Conservation (phyloP, 148 eudicot species). For the Cornus controversa region DNA sequence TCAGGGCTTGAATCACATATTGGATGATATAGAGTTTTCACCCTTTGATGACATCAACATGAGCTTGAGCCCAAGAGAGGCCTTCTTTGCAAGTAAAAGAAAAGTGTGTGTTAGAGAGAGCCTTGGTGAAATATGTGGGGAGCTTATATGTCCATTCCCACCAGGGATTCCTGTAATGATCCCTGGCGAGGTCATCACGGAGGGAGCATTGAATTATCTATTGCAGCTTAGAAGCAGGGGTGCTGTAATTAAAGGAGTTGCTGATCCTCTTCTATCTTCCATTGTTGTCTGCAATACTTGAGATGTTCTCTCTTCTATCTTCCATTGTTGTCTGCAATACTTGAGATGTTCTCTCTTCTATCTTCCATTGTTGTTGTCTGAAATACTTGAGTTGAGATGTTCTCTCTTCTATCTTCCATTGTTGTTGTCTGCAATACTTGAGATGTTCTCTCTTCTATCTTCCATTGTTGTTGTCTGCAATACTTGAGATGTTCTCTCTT, state of each 20-base stretch:
- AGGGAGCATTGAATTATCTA: conserved; percentile 34
- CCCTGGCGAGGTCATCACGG: conserved; percentile 65
- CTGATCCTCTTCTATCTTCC: conserved; percentile 52
- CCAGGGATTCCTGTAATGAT: conserved; percentile 71
- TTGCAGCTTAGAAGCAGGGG: conserved; percentile 41
- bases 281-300: conserved; percentile 46
- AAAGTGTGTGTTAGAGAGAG: conserved; percentile 45
- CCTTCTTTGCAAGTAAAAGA: conserved; percentile 62
- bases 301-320: conserved; percentile 35
- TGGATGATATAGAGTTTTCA: background rate
- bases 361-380: too few species aligned
- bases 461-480: too few species aligned
- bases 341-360: background rate
- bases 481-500: too few species aligned
- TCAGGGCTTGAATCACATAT: background rate
- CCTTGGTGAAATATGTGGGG: conserved; percentile 70
- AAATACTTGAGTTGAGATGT: too few species aligned
- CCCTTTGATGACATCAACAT: conserved; percentile 33
- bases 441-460: too few species aligned
- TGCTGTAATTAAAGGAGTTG: conserved; percentile 54
- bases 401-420: too few species aligned
- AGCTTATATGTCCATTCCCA: conserved; percentile 81
- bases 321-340: conserved; percentile 51
- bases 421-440: too few species aligned
- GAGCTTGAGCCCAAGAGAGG: conserved; percentile 66